phyloP scores from a whole-genome alignment of 163 green algal genomes.

The Chlamydomonas reinhardtii region DNA sequence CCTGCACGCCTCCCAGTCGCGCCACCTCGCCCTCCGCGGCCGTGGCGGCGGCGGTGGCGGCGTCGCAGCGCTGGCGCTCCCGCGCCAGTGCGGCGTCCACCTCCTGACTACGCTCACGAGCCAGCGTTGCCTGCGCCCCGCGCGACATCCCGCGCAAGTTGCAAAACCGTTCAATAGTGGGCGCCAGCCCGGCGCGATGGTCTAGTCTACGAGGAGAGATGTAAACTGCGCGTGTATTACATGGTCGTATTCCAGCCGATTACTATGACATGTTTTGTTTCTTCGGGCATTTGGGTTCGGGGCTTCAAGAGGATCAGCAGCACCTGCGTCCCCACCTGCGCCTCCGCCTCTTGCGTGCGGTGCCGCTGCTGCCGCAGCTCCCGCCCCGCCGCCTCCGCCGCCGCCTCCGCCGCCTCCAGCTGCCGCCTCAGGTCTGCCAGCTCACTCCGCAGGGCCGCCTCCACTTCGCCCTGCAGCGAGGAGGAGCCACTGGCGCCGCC shows the following conservation, averaged over 20 bases:
- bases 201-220: too few species aligned
- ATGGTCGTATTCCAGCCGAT: too few species aligned
- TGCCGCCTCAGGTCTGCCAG: not conserved
- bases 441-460: not conserved
- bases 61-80: constrained; percentile 34
- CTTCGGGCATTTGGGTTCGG: too few species aligned
- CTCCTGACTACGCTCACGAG: not conserved
- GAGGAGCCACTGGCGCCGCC: not conserved
- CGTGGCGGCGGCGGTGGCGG: not conserved
- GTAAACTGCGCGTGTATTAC: too few species aligned
- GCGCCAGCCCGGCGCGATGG: too few species aligned
- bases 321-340: constrained; percentile 26
- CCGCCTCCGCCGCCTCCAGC: constrained; percentile 10
- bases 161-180: too few species aligned
- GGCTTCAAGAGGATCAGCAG: too few species aligned
- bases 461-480: not conserved
- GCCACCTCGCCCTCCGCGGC: not conserved
- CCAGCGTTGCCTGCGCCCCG: not conserved
- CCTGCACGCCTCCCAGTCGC: not conserved
- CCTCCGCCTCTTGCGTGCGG: not conserved
- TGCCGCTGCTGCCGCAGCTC: not conserved
- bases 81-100: not conserved
- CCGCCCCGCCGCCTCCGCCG: constrained; percentile 13
- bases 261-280: too few species aligned
- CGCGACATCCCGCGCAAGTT: too few species aligned